These are phyloP conservation scores for Tulasnella sp. DNA, from an alignment of 768 basidiomycete genomes.

Conservation along the genomic window DNA sequence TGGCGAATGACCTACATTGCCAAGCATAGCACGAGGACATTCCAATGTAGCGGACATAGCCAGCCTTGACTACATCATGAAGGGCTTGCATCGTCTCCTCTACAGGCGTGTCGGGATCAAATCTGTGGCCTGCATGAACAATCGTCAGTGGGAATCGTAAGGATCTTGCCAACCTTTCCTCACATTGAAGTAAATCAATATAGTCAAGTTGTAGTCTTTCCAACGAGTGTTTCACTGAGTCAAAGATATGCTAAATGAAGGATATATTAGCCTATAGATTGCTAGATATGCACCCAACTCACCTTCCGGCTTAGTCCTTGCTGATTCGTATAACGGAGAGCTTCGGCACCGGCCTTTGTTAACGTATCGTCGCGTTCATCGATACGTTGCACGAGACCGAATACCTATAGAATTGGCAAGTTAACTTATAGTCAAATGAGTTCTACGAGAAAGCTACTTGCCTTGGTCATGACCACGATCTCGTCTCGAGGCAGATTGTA, in stretches of 20 bases:
- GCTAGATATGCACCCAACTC: background rate
- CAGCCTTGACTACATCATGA: slow-evolving; percentile 12
- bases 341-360: slow-evolving; percentile 23
- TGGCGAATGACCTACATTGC: no score
- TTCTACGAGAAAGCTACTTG: background rate
- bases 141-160: no score
- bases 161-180: no score
- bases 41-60: slow-evolving; percentile 16
- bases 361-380: slow-evolving; percentile 18
- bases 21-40: slow-evolving; percentile 5
- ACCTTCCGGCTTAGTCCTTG: slow-evolving; percentile 6
- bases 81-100: slow-evolving; percentile 17
- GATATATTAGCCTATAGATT: no score
- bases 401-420: no score
- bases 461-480: slow-evolving; percentile 9
- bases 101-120: slow-evolving; percentile 10
- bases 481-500: slow-evolving; percentile 26
- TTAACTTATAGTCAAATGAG: background rate
- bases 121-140: slow-evolving; percentile 11
- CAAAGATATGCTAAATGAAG: slow-evolving; percentile 36
- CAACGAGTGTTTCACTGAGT: slow-evolving; percentile 26
- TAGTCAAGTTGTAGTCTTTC: slow-evolving; percentile 20
- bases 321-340: slow-evolving; percentile 5
- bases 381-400: no score
- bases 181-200: slow-evolving; percentile 16